Conservation (phyloP, 2,329 filamentous ascomycete species). For the Mycosphaerella sp. region DNA sequence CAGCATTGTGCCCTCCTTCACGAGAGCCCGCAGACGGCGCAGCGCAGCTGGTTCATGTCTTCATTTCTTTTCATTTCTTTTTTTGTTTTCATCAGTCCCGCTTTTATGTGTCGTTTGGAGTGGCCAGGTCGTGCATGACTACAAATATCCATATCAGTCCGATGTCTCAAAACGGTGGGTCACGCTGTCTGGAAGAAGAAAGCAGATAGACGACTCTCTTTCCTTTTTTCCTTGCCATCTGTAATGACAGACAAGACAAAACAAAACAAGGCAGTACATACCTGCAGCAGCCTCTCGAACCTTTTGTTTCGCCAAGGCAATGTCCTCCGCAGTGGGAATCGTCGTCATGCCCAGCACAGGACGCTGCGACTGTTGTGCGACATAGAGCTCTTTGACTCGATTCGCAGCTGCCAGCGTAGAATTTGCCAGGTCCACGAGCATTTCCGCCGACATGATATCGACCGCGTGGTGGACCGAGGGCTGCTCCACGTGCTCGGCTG, state of each 20-base stretch:
- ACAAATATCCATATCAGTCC: background rate
- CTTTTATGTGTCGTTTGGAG: background rate
- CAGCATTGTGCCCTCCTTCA: too few species aligned
- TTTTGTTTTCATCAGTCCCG: too few species aligned
- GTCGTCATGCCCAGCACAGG: conserved; percentile 14
- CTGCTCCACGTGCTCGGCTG: background rate
- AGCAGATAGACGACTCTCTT: too few species aligned
- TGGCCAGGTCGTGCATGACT: conserved; percentile 19
- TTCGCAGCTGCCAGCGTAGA: conserved; percentile 23
- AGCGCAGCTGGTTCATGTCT: background rate
- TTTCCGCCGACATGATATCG: conserved; percentile 26
- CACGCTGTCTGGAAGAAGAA: too few species aligned
- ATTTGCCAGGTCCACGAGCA: conserved; percentile 25
- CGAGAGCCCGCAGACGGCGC: too few species aligned
- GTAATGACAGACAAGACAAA: too few species aligned
- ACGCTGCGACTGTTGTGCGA: conserved; percentile 20
- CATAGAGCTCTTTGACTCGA: conserved; percentile 22
- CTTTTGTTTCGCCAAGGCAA: conserved; percentile 21
- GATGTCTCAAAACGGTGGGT: background rate
- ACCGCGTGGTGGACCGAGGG: conserved; percentile 14
- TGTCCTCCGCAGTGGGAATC: conserved; percentile 21
- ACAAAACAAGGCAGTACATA: background rate
- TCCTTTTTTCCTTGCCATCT: too few species aligned
- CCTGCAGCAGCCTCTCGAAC: conserved; percentile 22
- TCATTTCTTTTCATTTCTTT: background rate